Base-by-base conservation (phyloP, 352 stramenopile species). In the Globisporangium canariense region DNA sequence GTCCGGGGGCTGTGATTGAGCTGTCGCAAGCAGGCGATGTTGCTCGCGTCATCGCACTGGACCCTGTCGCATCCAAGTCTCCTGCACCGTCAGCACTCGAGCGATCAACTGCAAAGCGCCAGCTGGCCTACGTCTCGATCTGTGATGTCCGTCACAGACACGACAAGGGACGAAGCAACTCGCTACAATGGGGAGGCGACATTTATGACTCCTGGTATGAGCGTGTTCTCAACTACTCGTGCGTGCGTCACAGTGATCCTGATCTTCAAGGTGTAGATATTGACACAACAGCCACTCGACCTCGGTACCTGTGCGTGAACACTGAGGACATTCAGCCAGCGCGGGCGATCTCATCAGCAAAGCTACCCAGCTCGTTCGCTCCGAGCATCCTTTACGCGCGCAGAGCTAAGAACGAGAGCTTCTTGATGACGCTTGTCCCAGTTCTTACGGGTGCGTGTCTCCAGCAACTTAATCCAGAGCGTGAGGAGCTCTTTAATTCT, bases 1-100 rank as follows among this genome's bases (percentile, higher is more conserved):
- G 77, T 18, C 66, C 69, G 9, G 75, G 77, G 6, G 51, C 71
- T 0, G 67, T 50, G 14, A 71, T 76, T 10, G 60, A 81, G 53
- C 62, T 86, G 20, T 30, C 36, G 20, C 59, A 73, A 1, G 77
- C 72, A 16, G 64, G 62, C 20, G 69, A 86, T 1, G 30, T 46
- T 16, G 74, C 71, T 20, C 68, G 70, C 3, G 69, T 86, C 10
- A 58, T 86, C 9, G 46, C 28, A 20, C 9, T 69, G 22, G 49
- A 56, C 1, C 38, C 30, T 14, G 25, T 22, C n/a, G 28, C 7
- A n/a, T 59, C 46, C 9, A 57, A 47, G n/a, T 3, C 5, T 38
- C 13, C 41, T 8, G 3, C 34, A 11, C 11, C 49, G 8, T n/a
- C 2, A 16, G 14, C 22, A 13, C n/a, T 45, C 25, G 50, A 58